phyloP scores from a whole-genome alignment of 371 early-diverging fungal genomes.

The Rhizomucor miehei region DNA sequence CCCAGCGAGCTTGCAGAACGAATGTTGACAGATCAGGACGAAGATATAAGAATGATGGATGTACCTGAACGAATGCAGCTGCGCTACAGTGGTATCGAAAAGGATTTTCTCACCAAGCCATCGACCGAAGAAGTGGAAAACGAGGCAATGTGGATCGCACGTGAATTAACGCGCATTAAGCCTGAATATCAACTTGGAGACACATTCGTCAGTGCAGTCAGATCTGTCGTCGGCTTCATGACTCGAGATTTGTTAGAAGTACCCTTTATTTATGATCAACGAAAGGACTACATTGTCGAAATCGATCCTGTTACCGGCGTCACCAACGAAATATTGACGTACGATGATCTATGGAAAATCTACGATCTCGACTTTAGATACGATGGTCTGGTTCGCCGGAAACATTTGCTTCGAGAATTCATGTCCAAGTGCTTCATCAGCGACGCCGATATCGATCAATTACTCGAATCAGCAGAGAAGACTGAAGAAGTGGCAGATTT shows the following conservation, averaged over 20 bases:
- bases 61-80: conserved; percentile 93
- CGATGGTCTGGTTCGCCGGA: conserved; percentile 63
- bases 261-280: conserved; percentile 86
- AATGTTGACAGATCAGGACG: conserved; percentile 92
- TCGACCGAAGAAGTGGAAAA: conserved; percentile 56
- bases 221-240: conserved; percentile 69
- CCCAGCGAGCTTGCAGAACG: conserved; percentile 86
- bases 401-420: conserved; percentile 43
- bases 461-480: conserved; percentile 46
- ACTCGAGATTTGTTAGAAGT: conserved; percentile 82
- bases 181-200: conserved; percentile 28
- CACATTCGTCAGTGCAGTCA: conserved; percentile 25
- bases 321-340: conserved; percentile 54
- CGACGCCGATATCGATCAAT: conserved; percentile 49
- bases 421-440: conserved; percentile 40
- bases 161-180: conserved; percentile 30
- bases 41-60: conserved; percentile 82
- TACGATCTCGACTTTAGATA: conserved; percentile 84
- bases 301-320: conserved; percentile 37
- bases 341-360: conserved; percentile 85
- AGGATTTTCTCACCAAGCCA: conserved; percentile 28
- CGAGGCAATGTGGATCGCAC: conserved; percentile 59
- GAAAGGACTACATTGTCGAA: conserved; percentile 77
- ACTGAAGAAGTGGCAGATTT: conserved; percentile 80
- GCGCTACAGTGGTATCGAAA: conserved; percentile 51